These are phyloP conservation scores for Didymella pinodella DNA, from an alignment of 2,329 filamentous ascomycete genomes.

Conservation along the genomic window DNA sequence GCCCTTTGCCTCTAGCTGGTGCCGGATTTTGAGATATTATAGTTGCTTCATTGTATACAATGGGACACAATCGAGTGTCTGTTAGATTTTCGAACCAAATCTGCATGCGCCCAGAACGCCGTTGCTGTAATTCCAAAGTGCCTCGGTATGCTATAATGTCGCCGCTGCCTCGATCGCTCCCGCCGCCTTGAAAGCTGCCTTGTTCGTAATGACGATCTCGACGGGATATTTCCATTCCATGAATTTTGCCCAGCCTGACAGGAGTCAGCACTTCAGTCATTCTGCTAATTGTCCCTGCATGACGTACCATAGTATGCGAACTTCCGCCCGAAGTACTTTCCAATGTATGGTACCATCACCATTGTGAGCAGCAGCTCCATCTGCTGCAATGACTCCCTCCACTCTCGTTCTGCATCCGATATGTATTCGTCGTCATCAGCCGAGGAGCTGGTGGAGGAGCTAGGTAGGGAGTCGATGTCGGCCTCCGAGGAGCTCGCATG, in stretches of 20 bases:
- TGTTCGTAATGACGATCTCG: conserved; percentile 67
- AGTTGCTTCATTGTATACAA: background rate
- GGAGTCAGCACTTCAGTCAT: conserved; percentile 9
- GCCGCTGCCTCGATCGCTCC: conserved; percentile 59
- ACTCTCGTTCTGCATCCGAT: conserved; percentile 91
- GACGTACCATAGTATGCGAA: conserved; percentile 94
- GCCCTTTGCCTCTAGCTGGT: background rate
- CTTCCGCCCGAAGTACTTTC: conserved; percentile 93
- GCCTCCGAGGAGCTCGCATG: conserved; percentile 41
- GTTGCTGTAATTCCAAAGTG: conserved; percentile 9
- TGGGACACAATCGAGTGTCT: background rate
- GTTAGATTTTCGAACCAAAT: background rate
- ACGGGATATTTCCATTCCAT: conserved; percentile 95
- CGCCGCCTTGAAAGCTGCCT: conserved; percentile 55
- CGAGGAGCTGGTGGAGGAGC: conserved; percentile 60
- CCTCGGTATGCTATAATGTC: conserved; percentile 39
- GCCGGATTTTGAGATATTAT: background rate
- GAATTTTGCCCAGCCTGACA: conserved; percentile 87
- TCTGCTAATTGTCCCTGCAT: background rate
- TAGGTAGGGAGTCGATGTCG: conserved; percentile 60
- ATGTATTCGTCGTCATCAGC: conserved; percentile 66
- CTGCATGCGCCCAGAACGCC: conserved; percentile 19
- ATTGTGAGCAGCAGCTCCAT: conserved; percentile 91
- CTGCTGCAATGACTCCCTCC: conserved; percentile 93
- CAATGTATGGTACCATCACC: conserved; percentile 91